Conservation (phyloP, 805 yeast genomes). For the Ogataea populi-albae region DNA sequence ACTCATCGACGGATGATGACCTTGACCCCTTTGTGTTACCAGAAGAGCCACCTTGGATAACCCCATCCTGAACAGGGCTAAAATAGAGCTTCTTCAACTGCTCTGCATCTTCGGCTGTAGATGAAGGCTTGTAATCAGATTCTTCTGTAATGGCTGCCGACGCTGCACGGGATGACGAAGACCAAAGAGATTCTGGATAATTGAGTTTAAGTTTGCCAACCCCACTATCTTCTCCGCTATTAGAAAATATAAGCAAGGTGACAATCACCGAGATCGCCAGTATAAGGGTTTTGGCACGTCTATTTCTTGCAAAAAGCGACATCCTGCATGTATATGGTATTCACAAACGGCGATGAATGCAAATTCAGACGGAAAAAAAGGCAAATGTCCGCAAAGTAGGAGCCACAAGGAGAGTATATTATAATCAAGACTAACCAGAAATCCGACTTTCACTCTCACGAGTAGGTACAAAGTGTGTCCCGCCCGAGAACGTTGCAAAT, state of each 20-base stretch:
- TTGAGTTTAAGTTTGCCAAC: slow-evolving; percentile 9
- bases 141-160: slow-evolving; percentile 7
- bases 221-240: slow-evolving; percentile 7
- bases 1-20: slow-evolving; percentile 21
- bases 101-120: slow-evolving; percentile 21
- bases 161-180: neutral
- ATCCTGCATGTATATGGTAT: too few relatives aligned
- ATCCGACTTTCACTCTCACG: too few relatives aligned
- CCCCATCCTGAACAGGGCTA: slow-evolving; percentile 18
- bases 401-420: too few relatives aligned
- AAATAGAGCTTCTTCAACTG: slow-evolving; percentile 25
- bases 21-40: slow-evolving; percentile 26
- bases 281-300: slow-evolving; percentile 21
- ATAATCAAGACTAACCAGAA: too few relatives aligned
- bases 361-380: too few relatives aligned
- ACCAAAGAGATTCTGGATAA: slow-evolving; percentile 5
- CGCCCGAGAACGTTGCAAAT: too few relatives aligned
- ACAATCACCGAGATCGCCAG: slow-evolving; percentile 11
- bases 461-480: too few relatives aligned
- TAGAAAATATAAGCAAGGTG: slow-evolving; percentile 10
- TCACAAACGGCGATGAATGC: too few relatives aligned
- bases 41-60: slow-evolving; percentile 26
- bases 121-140: slow-evolving; percentile 7
- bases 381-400: too few relatives aligned
- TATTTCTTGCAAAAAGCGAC: slow-evolving; percentile 19